Base-by-base conservation (phyloP, 768 basidiomycete species). In the Lactarius indigo region DNA sequence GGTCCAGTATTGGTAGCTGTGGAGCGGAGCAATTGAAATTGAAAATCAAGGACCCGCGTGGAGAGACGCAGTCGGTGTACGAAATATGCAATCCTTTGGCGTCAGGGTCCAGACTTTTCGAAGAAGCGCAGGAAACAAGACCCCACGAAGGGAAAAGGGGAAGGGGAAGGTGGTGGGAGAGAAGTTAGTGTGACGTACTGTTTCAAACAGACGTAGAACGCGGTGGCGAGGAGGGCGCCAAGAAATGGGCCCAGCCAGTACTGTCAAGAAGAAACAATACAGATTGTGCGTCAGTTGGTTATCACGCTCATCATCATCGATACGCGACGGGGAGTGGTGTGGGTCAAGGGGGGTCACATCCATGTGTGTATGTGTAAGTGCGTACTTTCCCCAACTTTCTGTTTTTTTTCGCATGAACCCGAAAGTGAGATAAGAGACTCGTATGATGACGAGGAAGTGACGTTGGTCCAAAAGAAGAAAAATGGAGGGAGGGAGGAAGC, bases 201-300 rank as follows among this genome's bases (percentile, higher is more conserved):
- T 73, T 89, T 89, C 65, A 90, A 79, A 23, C 81, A 68, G 39
- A 79, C 73, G 73, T 89, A 92, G 70, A 90, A 81, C 7, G 72
- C 80, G 18, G 83, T 79, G 37, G 78, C 87, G 10, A 91, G 78
- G 12, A 91, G 73, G 6, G 87, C 81, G 35, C 90, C 89, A 26
- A 91, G 78, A 62, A 83, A 82, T 0, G 89, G 89, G 44, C 90
- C 89, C 10, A 89, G 76, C 88, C 88, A 89, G 72, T 88, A 88
- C 86, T 89, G 64, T 17, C 30, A 57, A 61, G 37, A 47, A 44
- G 47, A 50, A 50, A 26, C 47, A 26, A 23, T 23, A 23, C 12
- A 5, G n/a, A 13, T 23, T 13, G 26, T 52, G 26, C 50, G 13
- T 52, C 50, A 52, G 50, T 26, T 61, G 35, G 42, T 61, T 41